Evolutionary conservation across 306 rosid species (phyloP).

Genomic region (Prosopis cineraria): DNA sequence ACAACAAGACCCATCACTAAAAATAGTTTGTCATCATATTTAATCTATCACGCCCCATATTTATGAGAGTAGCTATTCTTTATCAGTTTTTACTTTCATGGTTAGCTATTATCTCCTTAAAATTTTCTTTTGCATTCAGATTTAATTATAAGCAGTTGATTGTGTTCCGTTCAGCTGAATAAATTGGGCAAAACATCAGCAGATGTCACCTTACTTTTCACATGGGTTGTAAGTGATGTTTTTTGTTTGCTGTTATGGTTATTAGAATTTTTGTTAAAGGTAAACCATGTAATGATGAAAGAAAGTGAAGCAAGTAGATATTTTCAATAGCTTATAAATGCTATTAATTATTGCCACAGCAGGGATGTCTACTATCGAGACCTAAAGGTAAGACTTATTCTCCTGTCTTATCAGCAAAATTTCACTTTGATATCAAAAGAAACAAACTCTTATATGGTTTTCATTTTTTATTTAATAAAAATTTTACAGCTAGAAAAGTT

Average conservation of each 20-base stretch:
- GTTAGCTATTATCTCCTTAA: slow-evolving; percentile 48
- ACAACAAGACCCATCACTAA: slow-evolving; percentile 86
- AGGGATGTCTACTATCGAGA: slow-evolving; percentile 97
- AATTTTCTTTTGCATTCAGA: slow-evolving; percentile 10
- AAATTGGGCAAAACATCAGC: slow-evolving; percentile 76
- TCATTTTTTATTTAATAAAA: slow-evolving; percentile 20
- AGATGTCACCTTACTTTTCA: slow-evolving; percentile 81
- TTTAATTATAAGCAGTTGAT: slow-evolving; percentile 15
- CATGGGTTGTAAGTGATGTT: slow-evolving; percentile 81
- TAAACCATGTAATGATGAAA: slow-evolving; percentile 88
- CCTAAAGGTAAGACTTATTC: slow-evolving; percentile 66
- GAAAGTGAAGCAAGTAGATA: slow-evolving; percentile 91
- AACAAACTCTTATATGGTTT: slow-evolving; percentile 13
- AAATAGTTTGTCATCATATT: slow-evolving; percentile 86
- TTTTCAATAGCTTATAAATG: slow-evolving; percentile 96
- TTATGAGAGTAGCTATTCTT: slow-evolving; percentile 95
- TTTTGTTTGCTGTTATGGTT: slow-evolving; percentile 13
- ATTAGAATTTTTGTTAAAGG: slow-evolving; percentile 55
- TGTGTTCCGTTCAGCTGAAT: slow-evolving; percentile 53
- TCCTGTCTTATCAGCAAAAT: not conserved
- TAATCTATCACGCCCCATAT: slow-evolving; percentile 90
- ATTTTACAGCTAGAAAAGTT: slow-evolving; percentile 90
- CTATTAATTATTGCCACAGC: slow-evolving; percentile 98
- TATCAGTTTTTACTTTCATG: no score
- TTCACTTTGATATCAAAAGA: slow-evolving; percentile 5